A percentile compares a stretch with the other conserved stretches of the same genome.
Conservation (phyloP, 345 rosid genomes). For the Euphorbia lathyris region DNA sequence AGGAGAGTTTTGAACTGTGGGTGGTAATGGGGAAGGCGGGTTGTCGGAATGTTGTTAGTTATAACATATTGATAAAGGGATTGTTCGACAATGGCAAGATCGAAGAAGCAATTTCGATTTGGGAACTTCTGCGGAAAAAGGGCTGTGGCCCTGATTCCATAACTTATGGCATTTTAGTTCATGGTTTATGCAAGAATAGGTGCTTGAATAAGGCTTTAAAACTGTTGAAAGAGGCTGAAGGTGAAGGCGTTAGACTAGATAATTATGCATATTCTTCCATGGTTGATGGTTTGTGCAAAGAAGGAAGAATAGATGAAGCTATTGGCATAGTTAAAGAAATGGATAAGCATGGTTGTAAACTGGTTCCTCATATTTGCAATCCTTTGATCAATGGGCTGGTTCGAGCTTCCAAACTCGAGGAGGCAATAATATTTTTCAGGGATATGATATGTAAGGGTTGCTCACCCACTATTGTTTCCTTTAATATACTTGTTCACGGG, state of each 20-base stretch:
- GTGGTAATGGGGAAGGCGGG: slow-evolving; percentile 59
- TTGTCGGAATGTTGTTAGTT: slow-evolving; percentile 56
- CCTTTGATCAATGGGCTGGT: slow-evolving; percentile 65
- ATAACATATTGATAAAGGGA: slow-evolving; percentile 68
- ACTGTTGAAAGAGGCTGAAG: slow-evolving; percentile 53
- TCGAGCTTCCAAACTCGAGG: slow-evolving; percentile 55
- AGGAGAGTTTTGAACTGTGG: slow-evolving; percentile 77
- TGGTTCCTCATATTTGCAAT: slow-evolving; percentile 57
- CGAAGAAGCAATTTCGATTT: slow-evolving; percentile 58
- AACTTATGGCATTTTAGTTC: slow-evolving; percentile 62
- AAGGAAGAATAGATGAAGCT: slow-evolving; percentile 67
- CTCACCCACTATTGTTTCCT: slow-evolving; percentile 56
- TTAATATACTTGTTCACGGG: slow-evolving; percentile 68
- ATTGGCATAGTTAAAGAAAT: slow-evolving; percentile 42
- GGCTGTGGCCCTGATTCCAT: slow-evolving; percentile 50
- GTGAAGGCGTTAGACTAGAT: slow-evolving; percentile 46
- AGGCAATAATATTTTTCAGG: slow-evolving; percentile 53
- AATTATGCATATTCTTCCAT: slow-evolving; percentile 63
- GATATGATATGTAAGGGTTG: slow-evolving; percentile 51
- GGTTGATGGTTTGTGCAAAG: slow-evolving; percentile 72
- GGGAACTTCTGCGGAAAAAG: slow-evolving; percentile 56
- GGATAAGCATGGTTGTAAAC: slow-evolving; percentile 42
- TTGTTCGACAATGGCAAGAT: slow-evolving; percentile 61
- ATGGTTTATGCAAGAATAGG: slow-evolving; percentile 81
- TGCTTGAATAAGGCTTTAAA: slow-evolving; percentile 63